Evolutionary conservation across 2,329 filamentous ascomycete species (phyloP), one percentile per base, ranked within the genome.

Genomic region (Ascochyta clinopodiicola): DNA sequence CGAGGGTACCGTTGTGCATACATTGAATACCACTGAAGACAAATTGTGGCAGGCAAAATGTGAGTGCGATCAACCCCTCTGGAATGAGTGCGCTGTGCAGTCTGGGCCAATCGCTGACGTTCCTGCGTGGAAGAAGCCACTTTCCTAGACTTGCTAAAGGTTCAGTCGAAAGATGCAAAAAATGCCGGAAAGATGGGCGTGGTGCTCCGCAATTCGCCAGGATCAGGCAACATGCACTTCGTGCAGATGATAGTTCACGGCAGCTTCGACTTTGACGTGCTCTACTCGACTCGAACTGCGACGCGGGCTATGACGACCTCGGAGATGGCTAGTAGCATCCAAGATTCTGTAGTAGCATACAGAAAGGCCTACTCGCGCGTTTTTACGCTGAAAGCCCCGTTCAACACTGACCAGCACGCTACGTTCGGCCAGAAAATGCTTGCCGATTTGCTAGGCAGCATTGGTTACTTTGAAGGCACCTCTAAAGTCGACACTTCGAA

Each of bases 171-270:
- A 15, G 56, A 62, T 31, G 49, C 48, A 19, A 61, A 52, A 5
- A 51, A 61, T 17, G 43, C 47, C 25, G 53, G 55, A 9, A 53
- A 62, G 19, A 56, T 56, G 37, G 61, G 66, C 25, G 46, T 59
- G 90, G 91, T 67, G 2, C 44, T 71, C 12, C 53, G 54, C 88
- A 89, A 95, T 71, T 77, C 78, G 21, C 86, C 89, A 7, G 86
- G 84, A 3, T 67, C 76, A 17, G 94, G 92, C 19, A 98, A 97
- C 69, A 79, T 90, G 22, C 93, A 98, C 59, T 80, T 96, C 40
- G 83, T 98, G 31, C 91, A 98, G 75, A 96, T 96, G 77, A 85
- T 92, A 2, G 97, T 96, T 64, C 85, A 93, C 65, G 94, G 93
- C 2, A 75, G 86, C 5, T 98, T 97, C 68, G 91, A 88, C 79